Evolutionary conservation across 371 early-diverging fungal species (phyloP), one percentile per base, ranked within the genome.

Genomic region (Massospora cicadina): DNA sequence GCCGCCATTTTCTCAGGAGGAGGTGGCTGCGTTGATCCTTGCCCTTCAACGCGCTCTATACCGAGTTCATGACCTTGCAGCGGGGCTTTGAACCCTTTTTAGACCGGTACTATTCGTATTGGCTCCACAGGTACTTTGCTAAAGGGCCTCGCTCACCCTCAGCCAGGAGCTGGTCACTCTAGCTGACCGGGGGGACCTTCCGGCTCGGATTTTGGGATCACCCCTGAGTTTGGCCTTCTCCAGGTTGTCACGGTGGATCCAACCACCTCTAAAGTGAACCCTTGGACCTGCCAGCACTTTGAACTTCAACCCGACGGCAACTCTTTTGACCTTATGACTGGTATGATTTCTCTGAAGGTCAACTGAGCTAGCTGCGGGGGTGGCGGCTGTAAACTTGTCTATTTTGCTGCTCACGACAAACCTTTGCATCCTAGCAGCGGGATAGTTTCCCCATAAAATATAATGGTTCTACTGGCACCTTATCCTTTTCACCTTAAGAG

Each of bases 251-350:
- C 79, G 10, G 67, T 82, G 0, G 76, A 76, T 64, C 77, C 77
- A 0, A 64, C 66, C 17, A 70, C 65, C 0, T 56, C 66, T 2
- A 67, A 71, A 23, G 54, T 71, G 5, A 27, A 53, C 21, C 72
- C 75, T 5, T 75, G 24, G 30, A 64, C 28, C 2, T 62, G 72
- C 1, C 72, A 79, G 30, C 71, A 76, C 21, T 81, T 79, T 67
- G 77, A 81, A 3, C 76, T 97, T 56, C 89, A 91, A 71, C 97
- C 97, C 1, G 95, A 94, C 68, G 95, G 95, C 13, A 95, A 95
- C 70, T 85, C 87, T 30, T 97, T 97, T 72, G 97, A 97, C 70
- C 91, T 97, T 90, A 77, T 95, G 73, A 83, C 85, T 58, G 91
- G 92, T 0, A 71, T 97, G 58, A 86, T 96, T 65, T 75, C 76